phyloP scores from a whole-genome alignment of 495 filamentous ascomycete species.

The Cryomyces minteri region DNA sequence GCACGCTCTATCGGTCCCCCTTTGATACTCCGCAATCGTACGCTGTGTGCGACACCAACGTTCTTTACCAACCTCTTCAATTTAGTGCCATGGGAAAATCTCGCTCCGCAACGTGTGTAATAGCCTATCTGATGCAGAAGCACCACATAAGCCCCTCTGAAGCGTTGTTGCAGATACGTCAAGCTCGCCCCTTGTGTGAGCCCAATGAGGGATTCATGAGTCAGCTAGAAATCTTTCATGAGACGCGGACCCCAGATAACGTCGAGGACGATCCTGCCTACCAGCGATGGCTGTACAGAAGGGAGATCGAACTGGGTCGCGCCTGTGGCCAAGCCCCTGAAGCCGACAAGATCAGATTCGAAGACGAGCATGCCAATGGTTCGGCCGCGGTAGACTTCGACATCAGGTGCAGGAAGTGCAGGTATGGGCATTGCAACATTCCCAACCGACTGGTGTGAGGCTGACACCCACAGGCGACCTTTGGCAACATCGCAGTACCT shows the following conservation, averaged over 20 bases:
- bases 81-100: conserved; percentile 89
- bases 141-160: conserved; percentile 33
- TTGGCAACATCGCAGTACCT: conserved; percentile 47
- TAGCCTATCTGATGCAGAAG: conserved; percentile 71
- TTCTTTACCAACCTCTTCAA: too few relatives aligned
- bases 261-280: conserved; percentile 55
- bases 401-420: conserved; percentile 33
- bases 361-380: conserved; percentile 44
- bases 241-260: conserved; percentile 55
- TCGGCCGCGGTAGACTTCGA: conserved; percentile 19
- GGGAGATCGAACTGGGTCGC: conserved; percentile 55
- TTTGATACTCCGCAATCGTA: too few relatives aligned
- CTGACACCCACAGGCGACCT: conserved; percentile 25
- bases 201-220: conserved; percentile 81
- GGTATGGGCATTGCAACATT: conserved; percentile 14
- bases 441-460: conserved; percentile 1
- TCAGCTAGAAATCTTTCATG: conserved; percentile 71
- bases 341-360: conserved; percentile 52
- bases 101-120: conserved; percentile 64
- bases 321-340: conserved; percentile 50
- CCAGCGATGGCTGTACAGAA: conserved; percentile 73
- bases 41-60: too few relatives aligned
- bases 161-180: conserved; percentile 41
- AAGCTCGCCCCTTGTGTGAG: conserved; percentile 52
- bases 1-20: too few relatives aligned